Evolutionary conservation across 371 early-diverging fungal species (phyloP), one percentile per base, ranked within the genome.

Genomic region (Vavraia culicis): DNA sequence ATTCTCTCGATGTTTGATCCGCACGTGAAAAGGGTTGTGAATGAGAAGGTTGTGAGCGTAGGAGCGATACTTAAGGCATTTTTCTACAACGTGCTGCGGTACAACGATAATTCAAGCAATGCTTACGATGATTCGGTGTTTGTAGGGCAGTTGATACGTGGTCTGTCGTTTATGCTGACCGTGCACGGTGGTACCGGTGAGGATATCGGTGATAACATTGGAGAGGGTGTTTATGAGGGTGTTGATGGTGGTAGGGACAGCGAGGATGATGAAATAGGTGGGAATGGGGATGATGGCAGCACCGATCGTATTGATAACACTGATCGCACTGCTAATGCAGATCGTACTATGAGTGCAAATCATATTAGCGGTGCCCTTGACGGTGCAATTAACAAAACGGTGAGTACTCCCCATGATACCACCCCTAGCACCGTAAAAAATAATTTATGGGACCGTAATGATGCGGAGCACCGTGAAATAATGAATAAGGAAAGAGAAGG

Each of bases 61-160:
- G 45, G 46, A 20, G 50, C 53, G 31, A 49, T 67, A 8, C 47
- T 64, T 32, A 54, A 56, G 43, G 51, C 71, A 13, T 71, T 71
- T 51, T 45, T 71, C 4, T 48, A 59, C 14, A 71, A 67, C 47
- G 55, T 66, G 43, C 47, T 71, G 19, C 57, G 62, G 27, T 71
- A 64, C 49, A 68, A 71, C 41, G 71, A 71, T 44, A 71, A 67
- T 42, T 53, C 62, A 9, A 42, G 39, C 15, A 65, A 66, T 36
- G 5, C 21, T 0, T 71, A 49, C 39, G 61, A 64, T 35, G 71
- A 71, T 60, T 46, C 61, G 4, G 62, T 47, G 23, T 68, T 64
- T 48, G 39, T 71, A 39, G 56, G 56, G 27, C 50, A 51, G 14
- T 52, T 59, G 3, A 59, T 71, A 15, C 62, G 66, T 41, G 23